Evolutionary conservation across 768 basidiomycete species (phyloP).

Genomic region (Agrocybe praecox): DNA sequence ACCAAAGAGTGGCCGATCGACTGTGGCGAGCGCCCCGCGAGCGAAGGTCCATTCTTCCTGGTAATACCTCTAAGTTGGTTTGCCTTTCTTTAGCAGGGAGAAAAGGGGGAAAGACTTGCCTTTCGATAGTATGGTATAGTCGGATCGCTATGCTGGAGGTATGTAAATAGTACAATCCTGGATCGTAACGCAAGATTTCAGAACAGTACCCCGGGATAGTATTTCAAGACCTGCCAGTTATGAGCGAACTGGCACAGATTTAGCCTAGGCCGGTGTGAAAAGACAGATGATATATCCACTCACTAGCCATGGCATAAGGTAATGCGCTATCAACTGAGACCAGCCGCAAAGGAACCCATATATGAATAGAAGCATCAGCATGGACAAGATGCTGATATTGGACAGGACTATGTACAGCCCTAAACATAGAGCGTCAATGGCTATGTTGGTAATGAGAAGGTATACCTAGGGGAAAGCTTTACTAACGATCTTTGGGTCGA

Average conservation of each 20-base stretch:
- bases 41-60: conserved; percentile 60
- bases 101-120: conserved; percentile 16
- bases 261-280: not conserved
- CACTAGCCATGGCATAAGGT: conserved; percentile 54
- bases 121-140: conserved; percentile 61
- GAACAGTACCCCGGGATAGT: not conserved
- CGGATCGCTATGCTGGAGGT: conserved; percentile 64
- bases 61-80: not conserved
- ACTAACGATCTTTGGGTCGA: conserved; percentile 45
- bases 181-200: not conserved
- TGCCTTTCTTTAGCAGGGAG: not conserved
- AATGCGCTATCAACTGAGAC: conserved; percentile 37
- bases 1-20: conserved; percentile 61
- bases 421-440: conserved; percentile 9
- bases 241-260: conserved; percentile 38
- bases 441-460: not conserved
- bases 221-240: conserved; percentile 35
- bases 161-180: conserved; percentile 65
- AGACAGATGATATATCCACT: conserved; percentile 7
- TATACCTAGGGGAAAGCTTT: not conserved
- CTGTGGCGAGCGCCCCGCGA: conserved; percentile 60
- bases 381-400: conserved; percentile 40
- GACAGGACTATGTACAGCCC: conserved; percentile 41
- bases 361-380: conserved; percentile 34
- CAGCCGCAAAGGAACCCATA: conserved; percentile 34